Conservation (phyloP, 116 monocot genomes). For the Dioscorea cayenensis region DNA sequence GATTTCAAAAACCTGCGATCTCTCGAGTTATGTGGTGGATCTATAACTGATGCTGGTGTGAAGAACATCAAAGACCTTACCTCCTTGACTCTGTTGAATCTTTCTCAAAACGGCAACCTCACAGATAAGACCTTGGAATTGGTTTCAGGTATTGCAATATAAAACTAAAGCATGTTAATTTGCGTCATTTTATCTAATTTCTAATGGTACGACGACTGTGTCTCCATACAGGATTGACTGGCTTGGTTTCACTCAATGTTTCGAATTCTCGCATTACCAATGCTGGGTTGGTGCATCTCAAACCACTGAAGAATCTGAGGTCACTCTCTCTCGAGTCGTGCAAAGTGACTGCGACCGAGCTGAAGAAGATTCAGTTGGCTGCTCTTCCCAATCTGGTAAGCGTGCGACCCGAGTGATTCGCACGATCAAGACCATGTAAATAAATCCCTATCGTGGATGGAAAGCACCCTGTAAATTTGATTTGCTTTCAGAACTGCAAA, state of each 20-base stretch:
- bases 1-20: constrained; percentile 83
- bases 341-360: constrained; percentile 80
- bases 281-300: constrained; percentile 74
- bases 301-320: constrained; percentile 74
- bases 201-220: not conserved
- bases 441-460: not conserved
- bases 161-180: not conserved
- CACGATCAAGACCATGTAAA: constrained; percentile 3
- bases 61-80: constrained; percentile 85
- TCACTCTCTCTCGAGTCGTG: constrained; percentile 82
- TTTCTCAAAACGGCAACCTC: constrained; percentile 87
- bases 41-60: constrained; percentile 83
- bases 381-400: constrained; percentile 83
- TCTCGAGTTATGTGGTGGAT: constrained; percentile 91
- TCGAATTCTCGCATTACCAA: constrained; percentile 77
- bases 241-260: constrained; percentile 78
- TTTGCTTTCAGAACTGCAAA: not conserved
- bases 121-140: constrained; percentile 85
- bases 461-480: not conserved
- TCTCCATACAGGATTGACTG: constrained; percentile 54
- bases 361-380: constrained; percentile 87
- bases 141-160: constrained; percentile 59
- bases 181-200: not conserved
- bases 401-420: constrained; percentile 54
- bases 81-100: constrained; percentile 69